Evolutionary conservation across 371 early-diverging fungal genomes (phyloP).

Genomic region (Capniomyces stellatus): DNA sequence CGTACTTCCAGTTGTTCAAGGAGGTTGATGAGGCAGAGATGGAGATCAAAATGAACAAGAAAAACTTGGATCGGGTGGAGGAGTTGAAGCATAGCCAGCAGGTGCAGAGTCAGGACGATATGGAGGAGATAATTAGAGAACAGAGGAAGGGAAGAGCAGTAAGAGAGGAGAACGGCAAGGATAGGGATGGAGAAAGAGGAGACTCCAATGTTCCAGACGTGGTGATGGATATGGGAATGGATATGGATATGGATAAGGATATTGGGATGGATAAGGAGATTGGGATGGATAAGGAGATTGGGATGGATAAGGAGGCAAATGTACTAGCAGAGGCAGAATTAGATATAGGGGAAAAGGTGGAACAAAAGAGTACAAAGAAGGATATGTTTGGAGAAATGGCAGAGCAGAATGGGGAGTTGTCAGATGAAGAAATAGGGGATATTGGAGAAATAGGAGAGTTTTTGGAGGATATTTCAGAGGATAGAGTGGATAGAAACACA

Average conservation of each 20-base stretch:
- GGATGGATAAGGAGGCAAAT: neutral
- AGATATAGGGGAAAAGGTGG: too few relatives aligned
- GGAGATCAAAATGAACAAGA: neutral
- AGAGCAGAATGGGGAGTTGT: neutral
- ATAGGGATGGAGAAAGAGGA: neutral
- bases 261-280: neutral
- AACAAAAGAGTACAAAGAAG: neutral
- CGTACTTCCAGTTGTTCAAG: constrained; percentile 27
- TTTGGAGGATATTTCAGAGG: too few relatives aligned
- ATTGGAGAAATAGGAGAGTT: too few relatives aligned
- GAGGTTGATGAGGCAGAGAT: constrained; percentile 1
- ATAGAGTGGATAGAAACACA: too few relatives aligned
- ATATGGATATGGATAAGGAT: neutral
- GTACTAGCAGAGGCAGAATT: neutral
- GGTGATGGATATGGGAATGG: neutral
- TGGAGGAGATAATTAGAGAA: neutral
- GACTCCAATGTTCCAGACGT: too few relatives aligned
- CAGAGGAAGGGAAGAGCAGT: too few relatives aligned
- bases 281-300: neutral
- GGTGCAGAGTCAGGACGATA: neutral
- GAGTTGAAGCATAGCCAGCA: neutral
- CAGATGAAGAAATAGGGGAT: neutral
- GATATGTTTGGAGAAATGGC: too few relatives aligned
- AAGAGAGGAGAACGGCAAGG: neutral
- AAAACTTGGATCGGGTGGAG: neutral